Evolutionary conservation across 2,329 filamentous ascomycete genomes (phyloP), one percentile per base, ranked within the genome.

Genomic region (Stemphylium beticola): DNA sequence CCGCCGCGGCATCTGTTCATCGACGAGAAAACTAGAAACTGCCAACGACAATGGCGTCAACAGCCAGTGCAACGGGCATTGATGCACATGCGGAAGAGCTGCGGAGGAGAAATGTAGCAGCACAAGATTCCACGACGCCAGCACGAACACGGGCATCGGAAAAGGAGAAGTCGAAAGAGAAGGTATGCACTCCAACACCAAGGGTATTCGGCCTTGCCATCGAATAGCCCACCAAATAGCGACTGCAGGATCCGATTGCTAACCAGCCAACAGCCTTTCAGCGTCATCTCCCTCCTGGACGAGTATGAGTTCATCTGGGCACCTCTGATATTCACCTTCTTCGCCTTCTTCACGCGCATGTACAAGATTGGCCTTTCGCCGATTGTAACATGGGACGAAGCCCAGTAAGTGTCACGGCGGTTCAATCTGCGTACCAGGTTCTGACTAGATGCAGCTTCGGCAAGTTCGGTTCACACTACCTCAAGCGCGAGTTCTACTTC

Each of bases 401-500:
- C 87, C 65, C 87, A 90, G 85, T 88, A 85, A 75, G 85, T 67
- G 45, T 18, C 41, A 15, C 18, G 14, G 2, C 29, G 34, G 4
- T 8, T 26, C 20, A 15, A 22, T 24, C 18, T 42, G 17, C 26
- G 43, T 20, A 17, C 24, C 34, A 53, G 33, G 17, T 33, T 58
- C 70, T 74, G 42, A 75, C 63, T 15, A n/a, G 24, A 36, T 4
- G 54, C 69, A 92, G 89, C 77, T 96, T 96, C 77, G 91, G 91
- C 74, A 99, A 99, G 81, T 99, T 99, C 77, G 95, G 95, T 62
- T 98, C 93, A 68, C 93, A 99, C 79, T 99, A 99, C 78, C 88
- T 99, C 74, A 97, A 99, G 78, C 91, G 93, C 77, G 95, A 99
- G 78, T 97, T 98, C 83, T 99, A 99, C 84, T 99, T 99, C 80